Conservation (phyloP, 495 filamentous ascomycete species). For the Talaromyces borbonicus region DNA sequence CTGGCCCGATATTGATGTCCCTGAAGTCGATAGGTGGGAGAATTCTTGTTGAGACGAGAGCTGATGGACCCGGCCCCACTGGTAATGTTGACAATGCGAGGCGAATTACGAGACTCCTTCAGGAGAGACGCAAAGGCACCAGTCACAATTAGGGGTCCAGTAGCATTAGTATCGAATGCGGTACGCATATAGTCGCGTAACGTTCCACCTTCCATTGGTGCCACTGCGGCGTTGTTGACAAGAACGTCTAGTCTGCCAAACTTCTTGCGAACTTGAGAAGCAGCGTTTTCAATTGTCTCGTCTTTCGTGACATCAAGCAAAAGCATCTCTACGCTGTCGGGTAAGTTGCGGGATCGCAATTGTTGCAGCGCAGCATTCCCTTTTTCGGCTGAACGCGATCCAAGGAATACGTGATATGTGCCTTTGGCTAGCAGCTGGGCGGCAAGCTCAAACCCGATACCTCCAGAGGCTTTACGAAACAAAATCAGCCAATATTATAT, state of each 20-base stretch:
- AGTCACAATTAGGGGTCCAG: conserved; percentile 15
- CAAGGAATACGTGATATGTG: conserved; percentile 23
- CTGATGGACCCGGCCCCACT: conserved; percentile 18
- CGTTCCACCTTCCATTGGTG: conserved; percentile 1
- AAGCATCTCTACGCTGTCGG: conserved; percentile 13
- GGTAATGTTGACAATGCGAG: conserved; percentile 22
- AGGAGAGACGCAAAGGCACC: conserved; percentile 22
- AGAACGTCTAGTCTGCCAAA: conserved; percentile 39
- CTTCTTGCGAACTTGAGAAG: conserved; percentile 20
- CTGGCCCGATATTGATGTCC: conserved; percentile 17
- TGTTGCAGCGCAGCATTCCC: conserved; percentile 13
- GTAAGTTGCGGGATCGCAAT: conserved; percentile 13
- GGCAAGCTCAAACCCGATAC: conserved; percentile 24
- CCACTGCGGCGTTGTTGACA: conserved; percentile 33
- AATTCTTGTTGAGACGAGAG: conserved; percentile 14
- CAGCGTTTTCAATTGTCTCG: conserved; percentile 17
- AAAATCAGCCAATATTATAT: conserved; percentile 5
- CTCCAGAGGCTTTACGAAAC: conserved; percentile 14
- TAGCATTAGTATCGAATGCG: conserved; percentile 20
- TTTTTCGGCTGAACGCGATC: conserved; percentile 16
- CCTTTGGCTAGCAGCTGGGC: conserved; percentile 15
- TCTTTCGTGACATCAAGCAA: conserved; percentile 22
- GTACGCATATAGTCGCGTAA: conserved; percentile 5
- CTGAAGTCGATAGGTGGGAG: conserved; percentile 10
- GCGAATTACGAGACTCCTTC: conserved; percentile 14